Evolutionary conservation across 805 yeast species (phyloP), one percentile per base, ranked within the genome.

Genomic region (Sugiyamaella chiloensis): DNA sequence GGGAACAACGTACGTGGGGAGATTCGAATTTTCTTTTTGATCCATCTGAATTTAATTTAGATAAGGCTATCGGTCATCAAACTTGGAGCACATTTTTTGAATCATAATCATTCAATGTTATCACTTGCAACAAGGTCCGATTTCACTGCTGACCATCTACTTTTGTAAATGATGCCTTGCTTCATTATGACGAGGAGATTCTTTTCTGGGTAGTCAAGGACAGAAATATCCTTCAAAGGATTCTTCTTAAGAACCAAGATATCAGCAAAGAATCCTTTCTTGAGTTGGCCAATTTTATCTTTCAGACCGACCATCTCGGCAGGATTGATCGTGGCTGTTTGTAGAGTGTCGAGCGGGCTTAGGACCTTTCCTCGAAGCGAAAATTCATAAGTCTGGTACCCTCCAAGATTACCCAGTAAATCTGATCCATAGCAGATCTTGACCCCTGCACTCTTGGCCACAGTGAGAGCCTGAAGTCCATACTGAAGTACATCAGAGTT

Each of bases 271-370:
- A 23, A 27, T 2, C 45, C 40, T 29, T 42, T 31, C 17, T 42
- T 42, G 30, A 42, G 19, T 29, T 42, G 45, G 16, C 45, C 45
- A 20, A 42, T 23, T n/a, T 31, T 29, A 12, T 42, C 45, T 20
- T 30, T 27, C 19, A n/a, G 16, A 4, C 45, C 36, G 9, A 42
- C 12, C 40, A 42, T 26, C 11, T 42, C 45, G 20, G 45, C 45
- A 8, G 45, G 45, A 29, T 30, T 42, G 8, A 29, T 31, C 5
- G 45, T 23, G 4, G 42, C 42, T 12, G 42, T 39, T 42, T 32
- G 36, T 20, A 42, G 16, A 14, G 36, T 42, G 8, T 29, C 45
- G 20, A 30, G 17, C 7, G 34, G 14, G 14, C 20, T 42, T 12
- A 29, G 24, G 24, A 42, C 39, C 30, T 42, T 29, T 3, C 29